These are phyloP conservation scores for Penicillium expansum DNA, from an alignment of 2,329 filamentous ascomycete genomes.

Conservation along the genomic window DNA sequence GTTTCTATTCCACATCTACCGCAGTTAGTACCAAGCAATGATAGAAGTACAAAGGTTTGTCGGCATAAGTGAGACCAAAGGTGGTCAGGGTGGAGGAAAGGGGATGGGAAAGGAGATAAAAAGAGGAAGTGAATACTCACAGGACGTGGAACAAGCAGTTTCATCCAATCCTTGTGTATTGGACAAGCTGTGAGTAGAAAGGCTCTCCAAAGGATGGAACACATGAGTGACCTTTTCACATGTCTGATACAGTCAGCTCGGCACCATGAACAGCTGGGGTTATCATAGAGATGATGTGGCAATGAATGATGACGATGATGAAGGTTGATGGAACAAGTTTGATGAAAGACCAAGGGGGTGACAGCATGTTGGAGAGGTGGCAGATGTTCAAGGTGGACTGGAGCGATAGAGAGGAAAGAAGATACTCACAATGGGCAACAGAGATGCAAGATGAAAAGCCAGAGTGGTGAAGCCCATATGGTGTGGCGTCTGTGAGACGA, in stretches of 20 bases:
- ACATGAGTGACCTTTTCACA: neutral
- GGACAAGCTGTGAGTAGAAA: neutral
- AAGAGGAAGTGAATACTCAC: neutral
- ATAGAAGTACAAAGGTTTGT: neutral
- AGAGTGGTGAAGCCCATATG: too few species aligned
- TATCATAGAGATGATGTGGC: neutral
- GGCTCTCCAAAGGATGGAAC: neutral
- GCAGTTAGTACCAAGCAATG: neutral
- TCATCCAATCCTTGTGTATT: neutral
- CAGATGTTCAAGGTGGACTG: neutral
- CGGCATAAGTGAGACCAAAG: neutral
- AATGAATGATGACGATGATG: neutral
- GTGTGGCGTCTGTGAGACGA: neutral
- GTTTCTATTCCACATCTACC: neutral
- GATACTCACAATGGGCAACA: neutral
- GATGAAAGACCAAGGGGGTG: neutral
- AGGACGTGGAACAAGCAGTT: neutral
- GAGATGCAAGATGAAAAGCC: neutral
- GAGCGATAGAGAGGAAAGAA: too few species aligned
- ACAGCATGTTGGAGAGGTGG: neutral
- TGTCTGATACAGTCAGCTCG: neutral
- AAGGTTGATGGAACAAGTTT: neutral
- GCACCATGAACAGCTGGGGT: neutral
- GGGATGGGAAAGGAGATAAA: neutral
- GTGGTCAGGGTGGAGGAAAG: neutral